phyloP scores from a whole-genome alignment of 192 early-diverging fungal species.

The Coemansia sp. region DNA sequence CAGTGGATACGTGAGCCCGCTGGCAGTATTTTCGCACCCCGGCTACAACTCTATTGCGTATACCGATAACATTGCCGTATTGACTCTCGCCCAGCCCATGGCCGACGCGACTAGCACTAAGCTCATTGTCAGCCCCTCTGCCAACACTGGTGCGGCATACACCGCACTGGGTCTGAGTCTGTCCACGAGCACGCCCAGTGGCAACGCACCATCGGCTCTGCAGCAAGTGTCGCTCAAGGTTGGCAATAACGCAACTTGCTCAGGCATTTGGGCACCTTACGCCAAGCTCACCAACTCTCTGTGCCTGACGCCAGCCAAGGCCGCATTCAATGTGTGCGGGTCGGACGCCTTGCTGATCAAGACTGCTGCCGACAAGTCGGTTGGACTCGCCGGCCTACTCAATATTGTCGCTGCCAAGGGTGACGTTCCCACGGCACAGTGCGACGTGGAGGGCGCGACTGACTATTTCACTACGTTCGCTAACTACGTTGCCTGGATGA shows the following conservation, averaged over 20 bases:
- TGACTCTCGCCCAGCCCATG: constrained; percentile 40
- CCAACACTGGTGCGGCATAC: constrained; percentile 27
- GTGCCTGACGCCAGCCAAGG: constrained; percentile 41
- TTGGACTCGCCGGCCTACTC: constrained; percentile 51
- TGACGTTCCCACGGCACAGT: constrained; percentile 34
- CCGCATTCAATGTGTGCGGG: constrained; percentile 43
- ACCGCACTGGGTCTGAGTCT: constrained; percentile 36
- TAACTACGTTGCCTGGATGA: constrained; percentile 57
- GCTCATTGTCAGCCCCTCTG: constrained; percentile 37
- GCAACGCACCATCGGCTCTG: constrained; percentile 8
- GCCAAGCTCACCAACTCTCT: constrained; percentile 52
- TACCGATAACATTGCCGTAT: constrained; percentile 50
- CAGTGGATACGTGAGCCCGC: constrained; percentile 30
- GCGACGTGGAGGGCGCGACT: constrained; percentile 22
- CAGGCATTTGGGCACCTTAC: constrained; percentile 47
- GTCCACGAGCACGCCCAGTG: background rate
- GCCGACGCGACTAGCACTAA: constrained; percentile 23
- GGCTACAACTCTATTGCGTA: constrained; percentile 54
- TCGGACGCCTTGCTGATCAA: constrained; percentile 49
- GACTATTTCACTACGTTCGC: constrained; percentile 55
- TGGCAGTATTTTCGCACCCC: constrained; percentile 38
- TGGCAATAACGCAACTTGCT: constrained; percentile 39
- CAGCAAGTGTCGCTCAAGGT: constrained; percentile 39
- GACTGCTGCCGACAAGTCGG: constrained; percentile 24
- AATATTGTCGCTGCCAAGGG: constrained; percentile 45